Evolutionary conservation across 768 basidiomycete genomes (phyloP), one percentile per base, ranked within the genome.

Genomic region (Termitomyces sp.): DNA sequence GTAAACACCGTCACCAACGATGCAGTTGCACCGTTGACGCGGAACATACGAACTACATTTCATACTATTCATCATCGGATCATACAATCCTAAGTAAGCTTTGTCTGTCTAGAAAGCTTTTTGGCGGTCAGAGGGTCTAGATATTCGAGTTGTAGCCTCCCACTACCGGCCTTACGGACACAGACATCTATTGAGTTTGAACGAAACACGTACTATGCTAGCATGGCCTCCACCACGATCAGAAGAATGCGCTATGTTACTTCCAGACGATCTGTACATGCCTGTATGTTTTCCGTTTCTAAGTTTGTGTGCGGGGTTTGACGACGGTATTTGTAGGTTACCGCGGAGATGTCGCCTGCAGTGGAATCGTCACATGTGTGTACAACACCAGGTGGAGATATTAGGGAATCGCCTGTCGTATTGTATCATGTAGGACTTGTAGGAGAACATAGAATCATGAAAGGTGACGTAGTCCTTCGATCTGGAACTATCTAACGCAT

Each of bases 281-380:
- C 58, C 59, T 28, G 61, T 60, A 49, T 51, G 61, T 44, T 31
- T 3, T 15, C 21, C 3, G 9, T 17, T 7, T 21, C 26, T 48
- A 3, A 19, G 37, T 6, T 2, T 19, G 30, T 35, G 19, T 44
- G 28, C 31, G 15, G 10, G 11, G n/a, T 50, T 35, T 53, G 14
- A 60, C 15, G 14, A 23, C 26, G 28, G 21, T 42, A 11, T 4
- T 35, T 10, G 14, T 10, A 63, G 54, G 41, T 50, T 41, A 35
- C 55, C 26, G 52, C 45, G 11, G 62, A 64, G 43, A 57, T 42
- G 28, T 67, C 66, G 3, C 66, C 67, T 21, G 67, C 67, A 17
- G 57, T 47, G 0, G 66, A 63, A 38, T 69, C 66, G 3, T 67
- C 65, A 17, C 62, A 55, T 7, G 17, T 62, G 50, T 60, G 59